Conservation (phyloP, 2,329 filamentous ascomycete genomes). For the Hypoxylon sp. region DNA sequence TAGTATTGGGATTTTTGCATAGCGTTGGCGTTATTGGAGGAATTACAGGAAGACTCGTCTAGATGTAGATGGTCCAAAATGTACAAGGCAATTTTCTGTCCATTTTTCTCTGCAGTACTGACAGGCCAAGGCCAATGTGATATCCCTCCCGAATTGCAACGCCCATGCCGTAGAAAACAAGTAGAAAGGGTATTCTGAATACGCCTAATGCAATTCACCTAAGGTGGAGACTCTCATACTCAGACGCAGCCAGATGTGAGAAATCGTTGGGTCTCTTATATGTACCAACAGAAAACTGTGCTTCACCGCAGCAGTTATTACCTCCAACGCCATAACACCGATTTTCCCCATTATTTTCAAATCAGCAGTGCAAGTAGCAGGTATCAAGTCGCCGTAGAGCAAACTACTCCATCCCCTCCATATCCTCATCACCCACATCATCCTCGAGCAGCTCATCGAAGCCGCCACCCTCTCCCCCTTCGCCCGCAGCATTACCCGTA, state of each 20-base stretch:
- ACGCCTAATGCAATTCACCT: not conserved
- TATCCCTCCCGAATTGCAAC: not conserved
- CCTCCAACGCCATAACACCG: not conserved
- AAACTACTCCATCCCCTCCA: conserved; percentile 57
- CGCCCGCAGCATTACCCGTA: conserved; percentile 55
- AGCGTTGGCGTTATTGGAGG: conserved; percentile 37
- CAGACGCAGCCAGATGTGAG: not conserved
- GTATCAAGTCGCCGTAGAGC: not conserved
- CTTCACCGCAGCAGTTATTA: not conserved
- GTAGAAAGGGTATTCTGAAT: not conserved
- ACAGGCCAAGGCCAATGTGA: not conserved
- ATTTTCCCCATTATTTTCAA: not conserved
- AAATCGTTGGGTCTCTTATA: not conserved
- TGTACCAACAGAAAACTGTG: not conserved
- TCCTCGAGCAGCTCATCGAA: conserved; percentile 66
- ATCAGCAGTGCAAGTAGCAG: not conserved
- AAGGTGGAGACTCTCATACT: not conserved
- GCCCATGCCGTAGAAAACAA: not conserved
- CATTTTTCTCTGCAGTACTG: not conserved
- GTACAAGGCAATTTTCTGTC: conserved; percentile 27
- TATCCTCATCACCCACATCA: conserved; percentile 66
- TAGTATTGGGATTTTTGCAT: conserved; percentile 28
- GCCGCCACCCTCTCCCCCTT: conserved; percentile 61
- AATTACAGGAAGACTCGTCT: conserved; percentile 6
- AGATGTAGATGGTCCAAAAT: conserved; percentile 31